Percentiles rank a stretch among this genome's conserved stretches.
phyloP scores from a whole-genome alignment of 2,329 filamentous ascomycete genomes.

The Echinosphaeria canescens region DNA sequence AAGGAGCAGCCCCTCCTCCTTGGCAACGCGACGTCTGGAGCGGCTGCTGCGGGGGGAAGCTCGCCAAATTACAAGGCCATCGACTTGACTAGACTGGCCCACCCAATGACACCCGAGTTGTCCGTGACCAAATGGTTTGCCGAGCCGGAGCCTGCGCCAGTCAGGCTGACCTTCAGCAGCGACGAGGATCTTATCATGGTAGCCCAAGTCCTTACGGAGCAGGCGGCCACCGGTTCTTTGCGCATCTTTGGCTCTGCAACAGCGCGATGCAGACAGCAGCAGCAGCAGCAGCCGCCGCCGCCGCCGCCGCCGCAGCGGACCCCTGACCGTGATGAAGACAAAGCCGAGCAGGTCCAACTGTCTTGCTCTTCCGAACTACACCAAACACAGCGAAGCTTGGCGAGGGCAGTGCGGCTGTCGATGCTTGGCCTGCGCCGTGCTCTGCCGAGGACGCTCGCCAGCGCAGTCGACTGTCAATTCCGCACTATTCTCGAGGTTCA shows the following conservation, averaged over 20 bases:
- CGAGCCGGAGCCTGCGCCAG: slow-evolving; percentile 29
- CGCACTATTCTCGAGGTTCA: slow-evolving; percentile 32
- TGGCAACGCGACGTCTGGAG: too few species aligned
- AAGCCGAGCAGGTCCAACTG: slow-evolving; percentile 10
- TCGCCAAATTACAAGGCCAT: slow-evolving; percentile 21
- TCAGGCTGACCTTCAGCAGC: slow-evolving; percentile 19
- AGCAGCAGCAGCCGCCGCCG: too few species aligned
- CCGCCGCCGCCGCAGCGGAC: too few species aligned
- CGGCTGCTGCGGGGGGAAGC: slow-evolving; percentile 22
- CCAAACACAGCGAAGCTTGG: slow-evolving; percentile 17
- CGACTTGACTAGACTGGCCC: slow-evolving; percentile 25
- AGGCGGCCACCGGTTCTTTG: slow-evolving; percentile 32
- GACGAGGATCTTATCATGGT: slow-evolving; percentile 43
- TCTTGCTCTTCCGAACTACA: slow-evolving; percentile 6
- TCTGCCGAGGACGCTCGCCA: slow-evolving; percentile 20
- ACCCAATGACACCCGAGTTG: slow-evolving; percentile 23
- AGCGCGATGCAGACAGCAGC: too few species aligned
- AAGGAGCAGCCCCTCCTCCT: too few species aligned
- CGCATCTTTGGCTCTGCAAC: too few species aligned
- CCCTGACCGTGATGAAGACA: too few species aligned
- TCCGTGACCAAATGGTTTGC: slow-evolving; percentile 32
- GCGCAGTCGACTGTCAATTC: slow-evolving; percentile 16
- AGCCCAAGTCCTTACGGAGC: slow-evolving; percentile 51
- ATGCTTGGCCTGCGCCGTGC: slow-evolving; percentile 22
- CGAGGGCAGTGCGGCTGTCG: slow-evolving; percentile 20